Evolutionary conservation across 2,329 filamentous ascomycete genomes (phyloP).

Genomic region (Penicillium occitanis): DNA sequence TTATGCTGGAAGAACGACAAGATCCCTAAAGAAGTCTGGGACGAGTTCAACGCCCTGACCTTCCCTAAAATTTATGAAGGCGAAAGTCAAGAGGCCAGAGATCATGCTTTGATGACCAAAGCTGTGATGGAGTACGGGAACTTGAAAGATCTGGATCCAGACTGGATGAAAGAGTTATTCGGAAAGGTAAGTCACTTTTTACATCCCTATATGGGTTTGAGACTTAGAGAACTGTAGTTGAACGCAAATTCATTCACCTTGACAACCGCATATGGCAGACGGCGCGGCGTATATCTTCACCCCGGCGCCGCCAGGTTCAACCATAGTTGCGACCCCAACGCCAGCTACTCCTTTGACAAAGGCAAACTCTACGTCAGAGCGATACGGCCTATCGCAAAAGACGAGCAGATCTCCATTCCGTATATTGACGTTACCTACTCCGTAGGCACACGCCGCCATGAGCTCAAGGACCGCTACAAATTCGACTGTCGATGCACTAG

Average conservation of each 20-base stretch:
- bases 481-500: conserved; percentile 59
- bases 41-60: conserved; percentile 46
- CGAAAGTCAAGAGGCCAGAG: conserved; percentile 46
- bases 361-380: conserved; percentile 53
- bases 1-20: conserved; percentile 32
- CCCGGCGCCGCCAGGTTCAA: conserved; percentile 57
- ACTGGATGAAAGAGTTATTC: conserved; percentile 46
- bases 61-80: conserved; percentile 30
- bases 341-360: conserved; percentile 58
- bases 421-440: conserved; percentile 61
- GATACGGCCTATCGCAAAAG: conserved; percentile 52
- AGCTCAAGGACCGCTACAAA: conserved; percentile 57
- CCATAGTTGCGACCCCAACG: conserved; percentile 63
- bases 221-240: conserved; percentile 39
- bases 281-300: conserved; percentile 60
- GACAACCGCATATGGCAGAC: conserved; percentile 56
- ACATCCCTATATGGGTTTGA: background rate
- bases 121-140: conserved; percentile 56
- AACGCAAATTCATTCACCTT: conserved; percentile 61
- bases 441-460: conserved; percentile 50
- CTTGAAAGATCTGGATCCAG: conserved; percentile 42
- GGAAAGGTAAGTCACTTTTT: conserved; percentile 41
- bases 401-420: conserved; percentile 61
- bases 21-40: conserved; percentile 34
- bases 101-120: conserved; percentile 53